Evolutionary conservation across 2,329 filamentous ascomycete genomes (phyloP), one percentile per base, ranked within the genome.

Genomic region (Pleomassaria siparia): DNA sequence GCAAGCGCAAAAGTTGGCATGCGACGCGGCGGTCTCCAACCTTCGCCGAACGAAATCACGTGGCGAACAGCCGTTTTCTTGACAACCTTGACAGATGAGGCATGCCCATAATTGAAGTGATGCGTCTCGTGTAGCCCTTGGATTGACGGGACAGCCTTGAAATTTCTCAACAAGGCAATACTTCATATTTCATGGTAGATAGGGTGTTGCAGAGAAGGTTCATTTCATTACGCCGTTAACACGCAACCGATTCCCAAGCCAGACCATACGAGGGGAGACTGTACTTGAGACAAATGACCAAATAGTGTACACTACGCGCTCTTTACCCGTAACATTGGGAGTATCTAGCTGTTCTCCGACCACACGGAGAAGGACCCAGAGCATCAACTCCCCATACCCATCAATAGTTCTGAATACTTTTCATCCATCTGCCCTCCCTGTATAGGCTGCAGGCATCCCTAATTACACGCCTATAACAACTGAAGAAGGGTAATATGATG

Each of bases 211-310:
- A 22, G 18, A 10, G 20, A 24, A 37, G n/a, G 6, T 9, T 40
- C 24, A 16, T 16, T 44, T 26, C 32, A 22, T 3, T 36, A 37
- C 42, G 37, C 44, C 44, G 21, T 42, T 29, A 28, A n/a, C 10
- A 24, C 7, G 18, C n/a, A 6, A 12, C 37, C 35, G 26, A 44
- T 7, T 40, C 20, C 25, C 44, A n/a, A 47, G 36, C 33, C 36
- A 13, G 28, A 32, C 43, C 49, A 49, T 49, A 40, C 54, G 60
- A 67, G 63, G 43, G 58, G 63, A 67, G 61, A 68, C 64, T 35
- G 42, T 60, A 67, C 59, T 59, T 50, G 56, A 44, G 40, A 58
- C n/a, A 50, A 55, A 43, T 32, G 20, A 35, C 41, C 41, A 54
- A 53, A 49, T 61, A 56, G 42, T 60, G 43, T 62, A 64, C 60